Percentiles rank a stretch among this genome's conserved stretches.
Evolutionary conservation across 106 monocot species (phyloP).

Genomic region (Cymbidium sinense): DNA sequence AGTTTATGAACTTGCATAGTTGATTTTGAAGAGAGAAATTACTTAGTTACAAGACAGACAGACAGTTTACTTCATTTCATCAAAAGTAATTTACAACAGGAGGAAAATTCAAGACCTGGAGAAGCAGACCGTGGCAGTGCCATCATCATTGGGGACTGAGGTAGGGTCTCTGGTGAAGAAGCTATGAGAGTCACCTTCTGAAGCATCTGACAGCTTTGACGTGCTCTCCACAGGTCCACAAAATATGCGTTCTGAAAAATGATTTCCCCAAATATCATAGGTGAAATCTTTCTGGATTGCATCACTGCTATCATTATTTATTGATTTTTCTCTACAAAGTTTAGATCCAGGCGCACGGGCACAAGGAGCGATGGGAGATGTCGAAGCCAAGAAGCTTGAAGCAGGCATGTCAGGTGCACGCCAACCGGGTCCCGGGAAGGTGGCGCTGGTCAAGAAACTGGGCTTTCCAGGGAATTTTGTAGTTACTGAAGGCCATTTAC

Average conservation of each 20-base stretch:
- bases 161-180: conserved; percentile 85
- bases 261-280: conserved; percentile 87
- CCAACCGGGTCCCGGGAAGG: conserved; percentile 27
- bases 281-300: conserved; percentile 34
- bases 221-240: conserved; percentile 25
- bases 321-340: conserved; percentile 28
- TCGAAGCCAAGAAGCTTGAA: conserved; percentile 22
- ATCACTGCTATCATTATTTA: conserved; percentile 20
- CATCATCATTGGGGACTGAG: conserved; percentile 73
- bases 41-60: conserved; percentile 2
- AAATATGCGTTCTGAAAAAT: conserved; percentile 47
- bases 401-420: conserved; percentile 3
- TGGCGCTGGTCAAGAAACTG: conserved; percentile 25
- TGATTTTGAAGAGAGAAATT: not conserved
- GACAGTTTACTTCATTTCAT: conserved; percentile 44
- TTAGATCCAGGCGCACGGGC: conserved; percentile 82
- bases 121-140: conserved; percentile 36
- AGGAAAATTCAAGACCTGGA: conserved; percentile 26
- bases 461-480: conserved; percentile 12
- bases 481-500: conserved; percentile 1
- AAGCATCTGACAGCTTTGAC: conserved; percentile 37
- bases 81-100: conserved; percentile 48
- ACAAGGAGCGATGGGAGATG: conserved; percentile 57
- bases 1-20: not conserved
- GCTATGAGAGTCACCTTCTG: conserved; percentile 68